These are phyloP conservation scores for Hymenoscyphus albidus DNA, from an alignment of 2,329 filamentous ascomycete species.

Conservation along the genomic window DNA sequence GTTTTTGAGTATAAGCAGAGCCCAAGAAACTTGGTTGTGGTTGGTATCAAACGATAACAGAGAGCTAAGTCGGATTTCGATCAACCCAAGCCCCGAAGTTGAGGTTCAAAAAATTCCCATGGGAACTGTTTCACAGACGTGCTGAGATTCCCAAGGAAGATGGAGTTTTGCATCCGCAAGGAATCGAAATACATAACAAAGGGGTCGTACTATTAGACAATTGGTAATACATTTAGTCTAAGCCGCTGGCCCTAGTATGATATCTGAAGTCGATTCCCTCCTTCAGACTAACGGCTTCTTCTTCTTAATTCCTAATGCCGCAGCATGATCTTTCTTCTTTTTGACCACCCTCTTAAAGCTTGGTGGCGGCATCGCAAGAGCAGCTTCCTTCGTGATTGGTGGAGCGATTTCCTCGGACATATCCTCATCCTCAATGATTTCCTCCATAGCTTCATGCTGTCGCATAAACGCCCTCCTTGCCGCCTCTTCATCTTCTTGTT, in stretches of 20 bases:
- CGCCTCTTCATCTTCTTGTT: conserved; percentile 78
- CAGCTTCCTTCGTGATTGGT: conserved; percentile 37
- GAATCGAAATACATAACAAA: background rate
- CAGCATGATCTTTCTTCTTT: conserved; percentile 79
- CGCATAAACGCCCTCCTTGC: conserved; percentile 70
- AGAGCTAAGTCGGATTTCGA: background rate
- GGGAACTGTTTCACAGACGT: no score
- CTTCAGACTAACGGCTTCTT: conserved; percentile 57
- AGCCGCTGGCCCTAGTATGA: background rate
- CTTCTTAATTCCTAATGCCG: conserved; percentile 82
- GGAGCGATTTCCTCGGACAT: conserved; percentile 31
- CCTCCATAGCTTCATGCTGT: conserved; percentile 34
- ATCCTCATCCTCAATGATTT: conserved; percentile 35
- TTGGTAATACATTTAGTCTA: background rate
- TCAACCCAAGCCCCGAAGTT: no score
- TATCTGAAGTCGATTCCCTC: background rate
- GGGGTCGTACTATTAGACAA: background rate
- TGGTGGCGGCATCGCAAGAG: conserved; percentile 49
- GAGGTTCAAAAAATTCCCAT: no score
- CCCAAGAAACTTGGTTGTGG: conserved; percentile 87
- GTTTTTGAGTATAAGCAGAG: conserved; percentile 87
- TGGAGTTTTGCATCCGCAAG: background rate
- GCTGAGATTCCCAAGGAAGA: no score
- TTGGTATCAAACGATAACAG: conserved; percentile 66
- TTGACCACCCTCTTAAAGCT: conserved; percentile 75